Base-by-base conservation (phyloP, 768 basidiomycete genomes). In the Amanita exitialis region DNA sequence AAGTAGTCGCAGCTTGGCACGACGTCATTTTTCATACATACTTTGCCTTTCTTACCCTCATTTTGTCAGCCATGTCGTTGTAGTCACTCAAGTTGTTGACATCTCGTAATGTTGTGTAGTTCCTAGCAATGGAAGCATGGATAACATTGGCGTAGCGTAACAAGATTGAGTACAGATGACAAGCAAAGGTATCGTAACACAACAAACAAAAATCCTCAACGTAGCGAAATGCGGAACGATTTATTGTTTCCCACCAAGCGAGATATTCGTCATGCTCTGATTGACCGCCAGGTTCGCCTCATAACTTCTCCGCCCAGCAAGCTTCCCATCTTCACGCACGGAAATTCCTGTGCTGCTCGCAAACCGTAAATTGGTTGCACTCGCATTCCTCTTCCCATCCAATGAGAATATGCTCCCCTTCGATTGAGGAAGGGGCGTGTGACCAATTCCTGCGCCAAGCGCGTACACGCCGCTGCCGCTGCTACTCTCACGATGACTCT, bases 191-290 rank as follows among this genome's bases (percentile, higher is more conserved):
- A 45, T 30, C 44, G 16, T 45, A 45, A n/a, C 20, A 47, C 20
- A 1, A 21, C 30, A 47, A 16, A 21, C n/a, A n/a, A n/a, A n/a
- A 1, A 27, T 32, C 32, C 10, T 12, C 32, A 13, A 32, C 10
- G 15, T 27, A 32, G 12, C 12, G 10, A 34, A 34, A 32, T 36
- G 28, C 15, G n/a, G 21, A 35, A 34, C 28, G 28, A 23, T 30
- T 61, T 55, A 67, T 62, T 65, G 68, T 41, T 73, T 69, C 44
- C 72, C 64, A 34, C 58, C 65, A 35, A 62, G 48, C 21, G 64
- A 65, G 43, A 81, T 59, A 54, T 77, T 79, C 18, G 75, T 73
- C 62, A 75, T 65, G 52, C 79, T 82, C 36, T 77, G 72, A 59
- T 76, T 77, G 32, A 69, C 67, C 23, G 69, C 60, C 18, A 69